Evolutionary conservation across 139 green algal genomes (phyloP), one percentile per base, ranked within the genome.

Genomic region (Chlamydomonas incerta): DNA sequence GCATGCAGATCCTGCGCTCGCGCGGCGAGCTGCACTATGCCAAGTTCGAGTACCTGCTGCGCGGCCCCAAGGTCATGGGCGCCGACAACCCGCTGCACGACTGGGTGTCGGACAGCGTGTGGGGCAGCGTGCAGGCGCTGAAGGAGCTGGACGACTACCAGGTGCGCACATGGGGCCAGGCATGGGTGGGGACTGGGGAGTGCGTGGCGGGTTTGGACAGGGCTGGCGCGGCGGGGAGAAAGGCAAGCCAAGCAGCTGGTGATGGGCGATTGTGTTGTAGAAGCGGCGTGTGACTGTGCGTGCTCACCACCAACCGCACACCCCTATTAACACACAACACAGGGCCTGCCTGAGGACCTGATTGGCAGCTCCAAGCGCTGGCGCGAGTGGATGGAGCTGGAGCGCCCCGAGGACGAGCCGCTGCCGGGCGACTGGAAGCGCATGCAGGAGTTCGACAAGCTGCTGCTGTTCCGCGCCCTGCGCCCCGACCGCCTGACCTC

Each of bases 381-480:
- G 96, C 80, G 90, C 13, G 96, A 98, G 90, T 98, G 96, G 96
- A 94, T 97, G 84, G 95, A 98, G 91, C 90, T 97, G 55, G 94
- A 97, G 83, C 85, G 95, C 37, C 95, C 95, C 29, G 96, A 99
- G 89, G 95, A 96, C n/a, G 96, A 98, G 90, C 93, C 93, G 9
- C 88, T 98, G 81, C 96, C 96, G 0, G 95, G 96, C 1, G 96
- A 98, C 87, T 99, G 96, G 96, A 98, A 98, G 91, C 93, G 95
- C 63, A 95, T 98, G 93, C 90, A 93, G 34, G 94, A 97, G 81
- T 96, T 98, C 81, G 93, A 98, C 50, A 88, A 93, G 26, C 90
- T 98, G 80, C 90, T 98, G 67, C 65, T 90, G 24, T 90, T 90
- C 80, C 23, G 80, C 11, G 94, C 95, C 6, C 86, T 98, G 71